Evolutionary conservation across 2,329 filamentous ascomycete genomes (phyloP), one percentile per base, ranked within the genome.

Genomic region (Aspergillus versicolor): DNA sequence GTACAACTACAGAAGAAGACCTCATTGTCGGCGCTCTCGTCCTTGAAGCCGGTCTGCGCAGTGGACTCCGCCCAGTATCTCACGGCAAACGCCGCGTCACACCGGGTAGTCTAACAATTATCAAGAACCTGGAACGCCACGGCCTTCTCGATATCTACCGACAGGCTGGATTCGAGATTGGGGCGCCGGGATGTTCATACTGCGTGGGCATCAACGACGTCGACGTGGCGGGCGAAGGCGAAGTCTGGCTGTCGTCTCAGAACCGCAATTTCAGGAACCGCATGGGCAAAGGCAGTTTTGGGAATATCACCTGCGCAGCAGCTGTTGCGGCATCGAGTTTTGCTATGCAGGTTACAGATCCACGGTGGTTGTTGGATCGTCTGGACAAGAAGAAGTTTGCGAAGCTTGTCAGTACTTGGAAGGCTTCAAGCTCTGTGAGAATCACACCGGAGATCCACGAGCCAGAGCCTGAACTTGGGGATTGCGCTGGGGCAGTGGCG

Each of bases 211-310:
- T n/a, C 27, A 51, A 41, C 17, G 37, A 24, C 19, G 22, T 17
- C 12, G 48, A 51, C 22, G 17, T 21, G 1, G 48, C 48, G 1
- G 37, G 48, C n/a, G 17, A 51, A 5, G 48, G 48, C 8, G 48
- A 51, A n/a, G 21, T 24, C 15, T 51, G 48, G 48, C 37, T 51
- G 1, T 51, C 48, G 27, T 51, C 48, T 2, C 48, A 51, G 22
- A 51, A 51, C 5, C 48, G 48, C 21, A 51, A 51, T 30, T 51
- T 51, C 48, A 12, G 21, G 21, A 51, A 51, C 22, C 48, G 48
- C 15, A 51, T 51, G 48, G 48, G 48, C 0, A 30, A 30, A 9
- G 27, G 27, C 9, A 30, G 27, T 4, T 30, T 30, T 30, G 27
- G 27, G 1, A 30, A 30, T 30, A 30, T 30, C 4, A 30, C 27